Conservation (phyloP, 768 basidiomycete genomes). For the Gautieria morchelliformis region DNA sequence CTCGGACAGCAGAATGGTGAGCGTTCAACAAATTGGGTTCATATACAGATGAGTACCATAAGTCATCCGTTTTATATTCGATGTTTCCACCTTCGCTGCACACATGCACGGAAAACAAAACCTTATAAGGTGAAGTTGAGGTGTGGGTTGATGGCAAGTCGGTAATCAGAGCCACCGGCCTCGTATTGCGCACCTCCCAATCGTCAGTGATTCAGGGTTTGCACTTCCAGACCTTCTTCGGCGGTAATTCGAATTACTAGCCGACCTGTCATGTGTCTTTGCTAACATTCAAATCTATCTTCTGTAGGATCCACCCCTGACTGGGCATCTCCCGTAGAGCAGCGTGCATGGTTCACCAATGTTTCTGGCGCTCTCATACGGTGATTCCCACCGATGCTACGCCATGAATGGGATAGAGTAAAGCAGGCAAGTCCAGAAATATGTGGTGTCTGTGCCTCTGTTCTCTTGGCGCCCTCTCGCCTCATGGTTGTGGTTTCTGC, state of each 20-base stretch:
- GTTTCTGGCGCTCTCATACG: constrained; percentile 54
- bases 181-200: constrained; percentile 42
- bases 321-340: constrained; percentile 54
- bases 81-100: not conserved
- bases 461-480: no score
- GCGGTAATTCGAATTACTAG: constrained; percentile 28
- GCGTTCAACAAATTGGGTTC: constrained; percentile 15
- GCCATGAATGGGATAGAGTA: no score
- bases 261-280: not conserved
- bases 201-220: constrained; percentile 52
- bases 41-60: not conserved
- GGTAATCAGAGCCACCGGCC: constrained; percentile 45
- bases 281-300: not conserved
- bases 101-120: no score
- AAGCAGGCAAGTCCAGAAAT: no score
- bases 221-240: constrained; percentile 75
- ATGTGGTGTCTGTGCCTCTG: no score
- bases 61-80: not conserved
- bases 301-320: constrained; percentile 30
- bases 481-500: no score
- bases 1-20: constrained; percentile 55
- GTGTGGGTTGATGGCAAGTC: constrained; percentile 58
- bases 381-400: constrained; percentile 6
- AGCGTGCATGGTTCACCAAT: constrained; percentile 58
- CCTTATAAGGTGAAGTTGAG: constrained; percentile 37